These are phyloP conservation scores for Durotheca rogersii DNA, from an alignment of 495 filamentous ascomycete genomes.

Conservation along the genomic window DNA sequence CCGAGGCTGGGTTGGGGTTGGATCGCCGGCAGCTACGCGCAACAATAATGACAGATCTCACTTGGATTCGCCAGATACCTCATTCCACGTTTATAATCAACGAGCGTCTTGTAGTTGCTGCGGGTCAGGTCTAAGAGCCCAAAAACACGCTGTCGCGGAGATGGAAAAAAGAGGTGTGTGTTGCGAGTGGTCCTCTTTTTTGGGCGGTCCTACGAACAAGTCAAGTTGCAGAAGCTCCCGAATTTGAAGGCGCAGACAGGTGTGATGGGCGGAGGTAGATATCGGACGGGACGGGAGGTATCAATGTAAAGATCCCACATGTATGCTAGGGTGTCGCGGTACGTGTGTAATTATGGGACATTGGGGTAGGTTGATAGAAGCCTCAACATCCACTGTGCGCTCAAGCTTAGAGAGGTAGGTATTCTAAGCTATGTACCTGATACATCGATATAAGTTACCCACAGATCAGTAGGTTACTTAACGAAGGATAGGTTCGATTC, in stretches of 20 bases:
- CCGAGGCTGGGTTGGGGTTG: slow-evolving; percentile 18
- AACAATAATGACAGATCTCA: slow-evolving; percentile 16
- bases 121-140: slow-evolving; percentile 3
- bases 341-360: background rate
- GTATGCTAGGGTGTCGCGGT: background rate
- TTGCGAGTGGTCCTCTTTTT: slow-evolving; percentile 20
- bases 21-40: slow-evolving; percentile 24
- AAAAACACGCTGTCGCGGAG: slow-evolving; percentile 28
- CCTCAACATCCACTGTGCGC: too few relatives aligned
- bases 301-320: too few relatives aligned
- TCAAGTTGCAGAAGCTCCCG: slow-evolving; percentile 20
- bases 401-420: too few relatives aligned
- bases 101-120: background rate
- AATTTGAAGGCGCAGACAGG: too few relatives aligned
- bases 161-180: slow-evolving; percentile 14
- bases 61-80: slow-evolving; percentile 19
- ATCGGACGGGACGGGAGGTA: too few relatives aligned
- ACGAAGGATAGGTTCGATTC: too few relatives aligned
- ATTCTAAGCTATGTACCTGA: too few relatives aligned
- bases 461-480: too few relatives aligned
- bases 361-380: background rate
- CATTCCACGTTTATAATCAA: slow-evolving; percentile 17
- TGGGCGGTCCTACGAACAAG: slow-evolving; percentile 11
- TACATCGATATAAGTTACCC: too few relatives aligned
- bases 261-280: slow-evolving; percentile 5